Conservation (phyloP, 2,329 filamentous ascomycete species). For the Leptographium wingfieldii region DNA sequence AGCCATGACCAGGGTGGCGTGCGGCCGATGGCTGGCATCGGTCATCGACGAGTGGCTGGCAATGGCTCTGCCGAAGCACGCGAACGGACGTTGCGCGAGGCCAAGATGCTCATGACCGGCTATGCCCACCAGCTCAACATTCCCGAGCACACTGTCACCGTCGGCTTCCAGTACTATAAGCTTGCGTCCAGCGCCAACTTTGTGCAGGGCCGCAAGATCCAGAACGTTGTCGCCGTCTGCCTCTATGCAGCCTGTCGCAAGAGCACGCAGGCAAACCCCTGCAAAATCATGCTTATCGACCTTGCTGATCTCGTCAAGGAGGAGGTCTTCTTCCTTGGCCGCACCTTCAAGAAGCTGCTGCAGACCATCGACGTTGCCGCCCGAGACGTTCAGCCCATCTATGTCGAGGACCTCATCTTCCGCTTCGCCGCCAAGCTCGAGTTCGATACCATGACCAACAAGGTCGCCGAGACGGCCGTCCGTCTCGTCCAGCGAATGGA, state of each 20-base stretch:
- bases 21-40: slow-evolving; percentile 48
- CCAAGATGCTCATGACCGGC: slow-evolving; percentile 45
- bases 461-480: slow-evolving; percentile 78
- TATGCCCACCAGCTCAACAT: slow-evolving; percentile 48
- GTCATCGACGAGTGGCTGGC: slow-evolving; percentile 42
- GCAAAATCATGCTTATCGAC: slow-evolving; percentile 88
- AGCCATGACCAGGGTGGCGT: slow-evolving; percentile 75
- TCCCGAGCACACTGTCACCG: slow-evolving; percentile 49
- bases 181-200: slow-evolving; percentile 64
- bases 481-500: slow-evolving; percentile 87
- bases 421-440: slow-evolving; percentile 87
- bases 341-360: slow-evolving; percentile 73
- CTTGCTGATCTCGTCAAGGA: slow-evolving; percentile 72
- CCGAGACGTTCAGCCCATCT: slow-evolving; percentile 49
- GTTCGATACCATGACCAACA: slow-evolving; percentile 68
- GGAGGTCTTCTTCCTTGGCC: slow-evolving; percentile 86
- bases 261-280: slow-evolving; percentile 44
- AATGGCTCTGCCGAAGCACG: slow-evolving; percentile 43
- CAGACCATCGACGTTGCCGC: slow-evolving; percentile 50
- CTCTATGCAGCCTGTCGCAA: slow-evolving; percentile 81
- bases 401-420: slow-evolving; percentile 81
- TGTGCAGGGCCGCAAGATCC: slow-evolving; percentile 72
- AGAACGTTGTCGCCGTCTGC: slow-evolving; percentile 79
- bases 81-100: slow-evolving; percentile 47
- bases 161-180: slow-evolving; percentile 62